These are phyloP conservation scores for Coemansia sp. DNA, from an alignment of 371 early-diverging fungal genomes.

Conservation along the genomic window DNA sequence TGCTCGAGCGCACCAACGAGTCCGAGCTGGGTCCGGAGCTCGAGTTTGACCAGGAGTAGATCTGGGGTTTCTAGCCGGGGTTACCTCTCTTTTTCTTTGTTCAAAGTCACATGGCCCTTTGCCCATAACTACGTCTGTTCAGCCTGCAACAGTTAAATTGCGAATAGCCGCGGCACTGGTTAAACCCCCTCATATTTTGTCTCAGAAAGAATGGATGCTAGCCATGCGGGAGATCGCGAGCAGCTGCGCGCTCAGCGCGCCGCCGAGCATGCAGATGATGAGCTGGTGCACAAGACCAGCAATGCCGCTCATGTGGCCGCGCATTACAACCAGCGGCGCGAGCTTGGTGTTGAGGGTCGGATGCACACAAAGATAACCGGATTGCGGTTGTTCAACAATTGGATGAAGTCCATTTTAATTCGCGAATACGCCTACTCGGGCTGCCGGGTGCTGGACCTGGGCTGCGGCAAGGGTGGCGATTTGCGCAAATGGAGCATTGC, in stretches of 20 bases:
- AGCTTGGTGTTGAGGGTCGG: conserved; percentile 72
- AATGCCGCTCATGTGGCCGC: conserved; percentile 62
- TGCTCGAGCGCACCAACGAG: conserved; percentile 64
- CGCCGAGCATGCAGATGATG: not conserved
- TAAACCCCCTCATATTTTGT: too few relatives aligned
- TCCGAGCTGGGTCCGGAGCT: conserved; percentile 49
- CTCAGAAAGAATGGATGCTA: too few relatives aligned
- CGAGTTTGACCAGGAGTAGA: conserved; percentile 49
- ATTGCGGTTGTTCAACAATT: conserved; percentile 93
- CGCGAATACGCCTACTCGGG: conserved; percentile 60
- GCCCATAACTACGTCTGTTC: not conserved
- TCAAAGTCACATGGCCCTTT: not conserved
- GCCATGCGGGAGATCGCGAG: not conserved
- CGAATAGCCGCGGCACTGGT: too few relatives aligned
- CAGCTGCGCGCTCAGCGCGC: not conserved
- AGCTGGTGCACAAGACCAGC: conserved; percentile 6
- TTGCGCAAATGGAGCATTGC: conserved; percentile 88
- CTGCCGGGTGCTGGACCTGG: conserved; percentile 83
- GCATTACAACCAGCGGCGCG: conserved; percentile 93
- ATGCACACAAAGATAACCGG: conserved; percentile 82
- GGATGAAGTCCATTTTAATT: conserved; percentile 92
- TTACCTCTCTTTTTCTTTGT: not conserved
- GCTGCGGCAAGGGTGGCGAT: conserved; percentile 99
- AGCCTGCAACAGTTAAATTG: not conserved
- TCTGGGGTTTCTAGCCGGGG: not conserved